Evolutionary conservation across 2,329 filamentous ascomycete genomes (phyloP).

Genomic region (Cercospora beticola): DNA sequence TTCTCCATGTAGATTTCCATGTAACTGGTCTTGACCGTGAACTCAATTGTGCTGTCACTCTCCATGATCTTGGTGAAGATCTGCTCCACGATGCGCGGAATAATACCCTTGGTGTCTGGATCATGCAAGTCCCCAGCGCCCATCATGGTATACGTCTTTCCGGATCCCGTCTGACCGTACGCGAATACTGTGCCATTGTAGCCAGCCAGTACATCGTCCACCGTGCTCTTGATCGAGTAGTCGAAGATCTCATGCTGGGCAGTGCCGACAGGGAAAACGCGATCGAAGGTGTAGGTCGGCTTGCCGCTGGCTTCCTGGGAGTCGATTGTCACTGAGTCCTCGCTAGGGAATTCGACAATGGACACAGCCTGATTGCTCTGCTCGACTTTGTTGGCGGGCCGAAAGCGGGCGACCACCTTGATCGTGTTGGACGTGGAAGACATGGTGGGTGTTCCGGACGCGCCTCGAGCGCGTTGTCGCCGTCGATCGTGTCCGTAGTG

Average conservation of each 20-base stretch:
- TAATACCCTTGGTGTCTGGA: conserved; percentile 83
- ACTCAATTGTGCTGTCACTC: conserved; percentile 91
- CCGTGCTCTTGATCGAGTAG: conserved; percentile 92
- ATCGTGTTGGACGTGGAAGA: conserved; percentile 36
- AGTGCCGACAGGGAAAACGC: conserved; percentile 92
- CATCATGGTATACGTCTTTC: conserved; percentile 99
- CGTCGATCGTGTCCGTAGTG: conserved; percentile 1
- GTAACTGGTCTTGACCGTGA: conserved; percentile 97
- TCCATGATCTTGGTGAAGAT: conserved; percentile 94
- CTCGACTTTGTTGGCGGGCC: conserved; percentile 95
- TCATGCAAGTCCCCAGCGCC: conserved; percentile 84
- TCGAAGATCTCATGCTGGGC: conserved; percentile 93
- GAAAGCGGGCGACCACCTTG: conserved; percentile 91
- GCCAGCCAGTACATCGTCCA: conserved; percentile 96
- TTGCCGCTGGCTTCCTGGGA: conserved; percentile 69
- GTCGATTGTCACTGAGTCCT: conserved; percentile 87
- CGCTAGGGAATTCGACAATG: conserved; percentile 83
- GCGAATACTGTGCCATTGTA: conserved; percentile 99
- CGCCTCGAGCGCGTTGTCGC: conserved; percentile 4
- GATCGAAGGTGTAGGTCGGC: conserved; percentile 88
- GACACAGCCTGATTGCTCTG: conserved; percentile 85
- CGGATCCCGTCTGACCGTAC: conserved; percentile 95
- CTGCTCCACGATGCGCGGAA: conserved; percentile 94
- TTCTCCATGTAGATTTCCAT: conserved; percentile 99
- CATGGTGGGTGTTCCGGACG: conserved; percentile 25